Evolutionary conservation across 1,139 yeast species (phyloP).

Genomic region (Barnettozyma hawaiiensis): DNA sequence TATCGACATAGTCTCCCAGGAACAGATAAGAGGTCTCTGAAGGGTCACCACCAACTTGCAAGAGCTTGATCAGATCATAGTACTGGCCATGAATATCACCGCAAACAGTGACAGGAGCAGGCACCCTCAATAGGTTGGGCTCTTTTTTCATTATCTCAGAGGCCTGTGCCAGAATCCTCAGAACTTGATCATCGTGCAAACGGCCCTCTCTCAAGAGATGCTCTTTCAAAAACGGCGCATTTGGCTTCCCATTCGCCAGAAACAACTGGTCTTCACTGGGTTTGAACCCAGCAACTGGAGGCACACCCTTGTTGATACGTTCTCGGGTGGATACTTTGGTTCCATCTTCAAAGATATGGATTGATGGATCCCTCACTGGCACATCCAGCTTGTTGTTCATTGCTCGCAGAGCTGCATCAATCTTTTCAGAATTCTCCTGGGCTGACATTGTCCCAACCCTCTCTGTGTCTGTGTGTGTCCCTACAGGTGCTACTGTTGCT

Average conservation of each 20-base stretch:
- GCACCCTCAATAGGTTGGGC: slow-evolving; percentile 74
- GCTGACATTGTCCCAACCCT: slow-evolving; percentile 19
- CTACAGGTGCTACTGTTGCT: too few relatives aligned
- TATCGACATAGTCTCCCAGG: slow-evolving; percentile 92
- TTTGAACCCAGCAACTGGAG: slow-evolving; percentile 59
- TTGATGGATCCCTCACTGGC: slow-evolving; percentile 39
- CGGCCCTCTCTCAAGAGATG: slow-evolving; percentile 84
- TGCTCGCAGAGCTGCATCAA: slow-evolving; percentile 73
- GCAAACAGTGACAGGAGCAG: slow-evolving; percentile 94
- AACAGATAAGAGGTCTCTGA: slow-evolving; percentile 70
- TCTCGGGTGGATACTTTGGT: slow-evolving; percentile 57
- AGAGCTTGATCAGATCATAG: slow-evolving; percentile 82
- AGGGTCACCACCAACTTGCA: slow-evolving; percentile 95
- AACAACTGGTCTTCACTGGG: slow-evolving; percentile 73
- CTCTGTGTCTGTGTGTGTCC: too few relatives aligned
- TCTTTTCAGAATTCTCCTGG: slow-evolving; percentile 48
- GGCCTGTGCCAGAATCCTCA: slow-evolving; percentile 63
- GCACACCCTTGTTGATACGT: slow-evolving; percentile 58
- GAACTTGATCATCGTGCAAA: slow-evolving; percentile 64
- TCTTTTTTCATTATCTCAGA: slow-evolving; percentile 61
- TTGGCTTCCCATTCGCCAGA: slow-evolving; percentile 58
- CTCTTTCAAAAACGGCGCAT: slow-evolving; percentile 61
- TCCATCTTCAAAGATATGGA: slow-evolving; percentile 69
- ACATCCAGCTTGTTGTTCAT: slow-evolving; percentile 45
- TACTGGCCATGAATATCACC: slow-evolving; percentile 97